Conservation (phyloP, 352 stramenopile genomes). For the Thalassiosira hispida region DNA sequence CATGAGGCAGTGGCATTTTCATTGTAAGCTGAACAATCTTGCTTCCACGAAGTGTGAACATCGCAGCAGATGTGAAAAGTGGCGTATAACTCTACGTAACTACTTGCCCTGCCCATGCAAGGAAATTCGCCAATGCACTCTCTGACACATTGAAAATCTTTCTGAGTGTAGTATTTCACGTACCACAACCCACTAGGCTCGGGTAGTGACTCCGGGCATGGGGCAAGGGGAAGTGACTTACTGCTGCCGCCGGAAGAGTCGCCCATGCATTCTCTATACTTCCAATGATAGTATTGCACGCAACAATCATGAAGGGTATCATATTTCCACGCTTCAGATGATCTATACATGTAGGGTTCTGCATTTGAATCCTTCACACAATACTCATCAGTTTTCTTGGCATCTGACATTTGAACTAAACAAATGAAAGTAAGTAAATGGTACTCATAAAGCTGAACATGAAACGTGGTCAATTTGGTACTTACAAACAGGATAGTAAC, state of each 20-base stretch:
- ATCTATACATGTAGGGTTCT: not conserved
- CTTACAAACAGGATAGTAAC: conserved; percentile 11
- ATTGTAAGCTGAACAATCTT: not conserved
- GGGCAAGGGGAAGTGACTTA: not conserved
- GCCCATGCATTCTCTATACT: not conserved
- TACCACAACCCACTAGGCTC: not conserved
- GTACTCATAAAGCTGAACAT: not conserved
- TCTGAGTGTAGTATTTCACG: not conserved
- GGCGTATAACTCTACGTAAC: not conserved
- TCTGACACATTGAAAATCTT: not conserved
- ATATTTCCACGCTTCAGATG: not conserved
- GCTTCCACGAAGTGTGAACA: not conserved
- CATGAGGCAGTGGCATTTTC: not conserved
- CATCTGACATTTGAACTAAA: not conserved
- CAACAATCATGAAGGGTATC: not conserved
- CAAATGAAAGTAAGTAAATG: not conserved
- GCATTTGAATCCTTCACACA: not conserved
- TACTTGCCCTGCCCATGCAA: not conserved
- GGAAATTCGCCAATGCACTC: not conserved
- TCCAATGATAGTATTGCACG: not conserved
- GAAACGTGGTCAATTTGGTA: not conserved
- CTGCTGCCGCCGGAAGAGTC: not conserved
- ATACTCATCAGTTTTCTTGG: not conserved
- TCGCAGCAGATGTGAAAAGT: not conserved
- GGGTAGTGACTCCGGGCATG: not conserved